Base-by-base conservation (phyloP, 2,329 filamentous ascomycete species). In the Phaeosphaeria sp. region DNA sequence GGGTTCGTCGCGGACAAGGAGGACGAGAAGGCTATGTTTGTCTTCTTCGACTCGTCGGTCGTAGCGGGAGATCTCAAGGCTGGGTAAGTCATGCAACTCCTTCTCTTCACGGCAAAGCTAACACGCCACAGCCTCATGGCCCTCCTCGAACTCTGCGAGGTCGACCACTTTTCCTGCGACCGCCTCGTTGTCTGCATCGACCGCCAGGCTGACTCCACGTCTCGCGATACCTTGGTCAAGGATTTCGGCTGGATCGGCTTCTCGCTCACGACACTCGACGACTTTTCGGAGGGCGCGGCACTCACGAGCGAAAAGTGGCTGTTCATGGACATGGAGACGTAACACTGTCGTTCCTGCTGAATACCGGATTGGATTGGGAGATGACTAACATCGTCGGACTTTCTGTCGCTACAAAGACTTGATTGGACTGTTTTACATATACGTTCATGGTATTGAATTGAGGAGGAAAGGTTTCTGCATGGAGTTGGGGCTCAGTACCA, bases 181-280 rank as follows among this genome's bases (percentile, higher is more conserved):
- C 87, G 90, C 73, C 86, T 97, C 61, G 87, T 96, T 62, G 87
- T 93, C 69, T 93, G 91, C 78, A 84, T 96, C 61, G 92, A 94
- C 76, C 90, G 92, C 63, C 59, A 82, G 46, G 86, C 89, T 61
- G 83, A 86, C 40, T 78, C 83, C 24, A 80, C 84, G 57, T 87
- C 91, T 61, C 82, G 86, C 56, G 86, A 89, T 66, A 83, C 88
- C 57, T 82, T 94, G 66, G 87, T 90, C 71, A 92, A 90, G 77
- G 93, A 92, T 71, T 85, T 97, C 51, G 91, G 93, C 75, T 97
- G 93, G 93, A 93, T 96, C 64, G 93, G 93, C 54, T 97, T 97
- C 74, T 91, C 91, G 73, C 85, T 94, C 65, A 88, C 87, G 49
- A 94, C 91, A 22, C 83, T 97, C 44, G 89, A 93, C 66, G 85